Conservation (phyloP, 345 rosid genomes). For the Aquilaria sinensis region DNA sequence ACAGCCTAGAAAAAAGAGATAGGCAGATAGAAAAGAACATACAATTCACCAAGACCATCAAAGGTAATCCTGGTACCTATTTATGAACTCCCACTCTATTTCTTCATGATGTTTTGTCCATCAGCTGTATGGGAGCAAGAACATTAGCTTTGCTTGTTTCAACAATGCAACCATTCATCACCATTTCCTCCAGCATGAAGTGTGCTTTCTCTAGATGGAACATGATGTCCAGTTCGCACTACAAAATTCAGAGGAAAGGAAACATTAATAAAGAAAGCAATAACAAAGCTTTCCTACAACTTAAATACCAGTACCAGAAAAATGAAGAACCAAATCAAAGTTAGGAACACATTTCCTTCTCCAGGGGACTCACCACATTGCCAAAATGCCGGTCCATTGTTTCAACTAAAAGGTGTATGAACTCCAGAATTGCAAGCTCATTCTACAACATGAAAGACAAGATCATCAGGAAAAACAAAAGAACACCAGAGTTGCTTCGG, state of each 20-base stretch:
- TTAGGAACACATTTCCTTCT: neutral
- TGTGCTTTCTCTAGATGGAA: constrained; percentile 98
- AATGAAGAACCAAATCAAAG: neutral
- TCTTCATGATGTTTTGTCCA: constrained; percentile 69
- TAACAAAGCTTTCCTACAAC: neutral
- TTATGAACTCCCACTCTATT: neutral
- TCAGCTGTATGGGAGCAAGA: constrained; percentile 69
- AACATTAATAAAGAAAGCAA: neutral
- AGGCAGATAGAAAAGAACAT: constrained; percentile 6
- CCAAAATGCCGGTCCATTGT: constrained; percentile 99
- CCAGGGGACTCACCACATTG: constrained; percentile 61
- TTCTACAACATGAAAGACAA: constrained; percentile 33
- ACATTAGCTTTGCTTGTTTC: constrained; percentile 94
- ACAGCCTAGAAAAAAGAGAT: neutral
- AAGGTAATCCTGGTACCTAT: constrained; percentile 1
- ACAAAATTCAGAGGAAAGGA: constrained; percentile 6
- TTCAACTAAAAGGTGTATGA: constrained; percentile 92
- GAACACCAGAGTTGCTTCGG: neutral
- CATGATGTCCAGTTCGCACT: constrained; percentile 99
- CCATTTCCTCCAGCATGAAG: constrained; percentile 98
- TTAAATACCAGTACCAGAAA: constrained; percentile 4
- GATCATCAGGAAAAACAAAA: neutral
- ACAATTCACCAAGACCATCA: constrained; percentile 8
- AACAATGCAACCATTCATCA: constrained; percentile 88
- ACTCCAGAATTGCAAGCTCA: constrained; percentile 92